Percentiles rank a stretch among this genome's conserved stretches.
Conservation (phyloP, 306 rosid species). For the Prunus salicina region DNA sequence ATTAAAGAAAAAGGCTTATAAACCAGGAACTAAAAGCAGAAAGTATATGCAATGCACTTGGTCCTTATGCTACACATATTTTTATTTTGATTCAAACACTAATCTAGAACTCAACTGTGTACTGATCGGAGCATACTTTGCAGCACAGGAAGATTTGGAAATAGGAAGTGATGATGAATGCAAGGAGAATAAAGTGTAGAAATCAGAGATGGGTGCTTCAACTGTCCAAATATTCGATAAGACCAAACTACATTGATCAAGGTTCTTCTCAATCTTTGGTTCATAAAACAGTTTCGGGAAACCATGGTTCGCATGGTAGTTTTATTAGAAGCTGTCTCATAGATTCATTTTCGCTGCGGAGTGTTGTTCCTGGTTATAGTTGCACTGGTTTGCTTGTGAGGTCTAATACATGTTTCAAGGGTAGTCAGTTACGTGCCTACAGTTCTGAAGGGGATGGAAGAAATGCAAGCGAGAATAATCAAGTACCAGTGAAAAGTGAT, state of each 20-base stretch:
- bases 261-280: slow-evolving; percentile 41
- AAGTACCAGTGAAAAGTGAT: slow-evolving; percentile 53
- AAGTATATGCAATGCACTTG: not conserved
- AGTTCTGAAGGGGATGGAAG: slow-evolving; percentile 92
- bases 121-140: slow-evolving; percentile 32
- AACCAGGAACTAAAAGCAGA: not conserved
- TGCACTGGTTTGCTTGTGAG: slow-evolving; percentile 31
- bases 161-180: slow-evolving; percentile 58
- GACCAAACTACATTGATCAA: slow-evolving; percentile 34
- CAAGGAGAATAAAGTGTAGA: slow-evolving; percentile 63
- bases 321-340: slow-evolving; percentile 39
- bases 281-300: slow-evolving; percentile 28
- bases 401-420: slow-evolving; percentile 29
- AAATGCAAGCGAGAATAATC: slow-evolving; percentile 74
- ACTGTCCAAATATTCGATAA: slow-evolving; percentile 50
- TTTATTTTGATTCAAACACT: not conserved
- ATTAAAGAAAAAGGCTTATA: not conserved
- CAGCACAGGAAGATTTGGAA: slow-evolving; percentile 14
- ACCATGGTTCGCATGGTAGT: slow-evolving; percentile 34
- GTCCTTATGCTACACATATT: not conserved
- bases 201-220: slow-evolving; percentile 65
- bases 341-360: slow-evolving; percentile 31
- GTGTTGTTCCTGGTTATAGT: slow-evolving; percentile 33
- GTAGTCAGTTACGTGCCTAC: slow-evolving; percentile 48
- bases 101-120: not conserved